These are phyloP conservation scores for Sisymbrium altissimum DNA, from an alignment of 345 rosid species.

Conservation along the genomic window DNA sequence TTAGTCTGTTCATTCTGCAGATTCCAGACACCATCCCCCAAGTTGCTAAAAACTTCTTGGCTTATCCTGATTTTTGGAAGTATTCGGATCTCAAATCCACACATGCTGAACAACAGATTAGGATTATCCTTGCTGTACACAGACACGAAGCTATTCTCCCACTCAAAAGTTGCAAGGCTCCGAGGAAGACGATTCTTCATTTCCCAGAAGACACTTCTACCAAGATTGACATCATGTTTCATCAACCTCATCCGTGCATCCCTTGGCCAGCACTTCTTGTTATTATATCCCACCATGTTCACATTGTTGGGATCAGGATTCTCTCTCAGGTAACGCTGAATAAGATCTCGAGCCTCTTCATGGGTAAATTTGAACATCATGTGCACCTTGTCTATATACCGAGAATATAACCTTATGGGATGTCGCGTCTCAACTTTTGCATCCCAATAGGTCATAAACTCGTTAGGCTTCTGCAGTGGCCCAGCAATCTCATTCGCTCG, in stretches of 20 bases:
- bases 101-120: constrained; percentile 93
- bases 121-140: constrained; percentile 96
- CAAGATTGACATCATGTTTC: constrained; percentile 65
- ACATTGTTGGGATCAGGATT: constrained; percentile 96
- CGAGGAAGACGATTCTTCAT: constrained; percentile 93
- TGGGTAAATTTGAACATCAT: constrained; percentile 86
- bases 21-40: constrained; percentile 83
- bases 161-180: constrained; percentile 84
- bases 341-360: constrained; percentile 93
- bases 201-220: constrained; percentile 75
- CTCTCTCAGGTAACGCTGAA: constrained; percentile 86
- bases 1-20: constrained; percentile 93
- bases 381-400: constrained; percentile 85
- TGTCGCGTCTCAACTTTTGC: constrained; percentile 85
- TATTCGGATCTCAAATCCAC: constrained; percentile 84
- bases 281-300: constrained; percentile 92
- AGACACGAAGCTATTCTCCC: constrained; percentile 91
- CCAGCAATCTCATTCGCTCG: constrained; percentile 96
- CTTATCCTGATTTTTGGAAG: constrained; percentile 90
- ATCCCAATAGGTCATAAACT: constrained; percentile 87
- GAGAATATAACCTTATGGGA: constrained; percentile 85
- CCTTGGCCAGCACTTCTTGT: constrained; percentile 96
- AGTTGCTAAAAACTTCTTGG: constrained; percentile 76
- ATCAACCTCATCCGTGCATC: constrained; percentile 97
- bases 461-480: constrained; percentile 90